These are phyloP conservation scores for Vitis hybrid DNA, from an alignment of 177 flowering plant species.

Conservation along the genomic window DNA sequence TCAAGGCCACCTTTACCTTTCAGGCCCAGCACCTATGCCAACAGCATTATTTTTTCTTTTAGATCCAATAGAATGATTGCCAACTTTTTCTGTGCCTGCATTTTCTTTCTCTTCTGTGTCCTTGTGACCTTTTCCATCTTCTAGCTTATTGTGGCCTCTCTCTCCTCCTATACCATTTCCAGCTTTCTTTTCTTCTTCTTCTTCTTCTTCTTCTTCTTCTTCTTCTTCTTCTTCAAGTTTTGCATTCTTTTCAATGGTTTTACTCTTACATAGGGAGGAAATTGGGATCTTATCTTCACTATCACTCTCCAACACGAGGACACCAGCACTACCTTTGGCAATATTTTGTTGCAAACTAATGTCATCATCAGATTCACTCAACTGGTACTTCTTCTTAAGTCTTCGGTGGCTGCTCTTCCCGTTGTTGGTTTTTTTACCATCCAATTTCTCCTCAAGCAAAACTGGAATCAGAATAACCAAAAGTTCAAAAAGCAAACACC, in stretches of 20 bases:
- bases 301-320: conserved; percentile 18
- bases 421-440: conserved; percentile 15
- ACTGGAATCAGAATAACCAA: conserved; percentile 3
- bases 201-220: conserved; percentile 3
- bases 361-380: conserved; percentile 36
- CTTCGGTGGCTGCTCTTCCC: conserved; percentile 15
- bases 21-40: conserved; percentile 4
- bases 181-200: too few relatives aligned
- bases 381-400: conserved; percentile 34
- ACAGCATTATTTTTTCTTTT: neutral
- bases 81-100: conserved; percentile 6
- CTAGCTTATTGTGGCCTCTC: too few relatives aligned
- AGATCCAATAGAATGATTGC: neutral
- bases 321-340: neutral
- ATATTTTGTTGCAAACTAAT: conserved; percentile 5
- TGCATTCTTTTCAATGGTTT: conserved; percentile 7
- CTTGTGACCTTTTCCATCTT: conserved; percentile 3
- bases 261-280: conserved; percentile 22
- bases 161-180: too few relatives aligned
- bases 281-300: conserved; percentile 32
- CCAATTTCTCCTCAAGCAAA: conserved; percentile 8
- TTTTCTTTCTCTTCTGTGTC: conserved; percentile 2
- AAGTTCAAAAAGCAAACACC: neutral
- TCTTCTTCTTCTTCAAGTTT: conserved; percentile 1
- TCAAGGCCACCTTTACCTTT: conserved; percentile 11